Evolutionary conservation across 306 rosid species (phyloP), one percentile per base, ranked within the genome.

Genomic region (Alnus glutinosa): DNA sequence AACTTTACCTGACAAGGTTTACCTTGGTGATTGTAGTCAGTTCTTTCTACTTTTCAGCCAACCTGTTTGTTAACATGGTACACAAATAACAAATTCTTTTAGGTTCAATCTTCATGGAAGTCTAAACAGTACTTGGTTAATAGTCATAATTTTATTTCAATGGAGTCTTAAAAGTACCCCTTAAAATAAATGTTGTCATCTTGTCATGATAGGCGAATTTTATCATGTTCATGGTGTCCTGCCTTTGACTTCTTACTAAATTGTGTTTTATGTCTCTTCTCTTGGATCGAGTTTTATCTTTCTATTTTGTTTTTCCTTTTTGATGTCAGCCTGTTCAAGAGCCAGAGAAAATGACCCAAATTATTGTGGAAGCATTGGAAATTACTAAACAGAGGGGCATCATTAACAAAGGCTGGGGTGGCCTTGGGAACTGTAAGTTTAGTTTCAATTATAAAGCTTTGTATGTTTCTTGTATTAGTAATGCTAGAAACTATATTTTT

Each of bases 341-440:
- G 75, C 99, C 99, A 54, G 87, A 82, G 83, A 93, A 87, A 83
- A 96, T 96, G 98, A 93, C 99, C 79, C 80, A 96, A 85, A 89
- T 86, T 79, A 96, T 96, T 80, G 99, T 96, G 67, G 89, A 90
- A 67, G 98, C 99, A 70, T 85, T 96, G 83, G 96, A 89, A 81
- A 87, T 14, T 58, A 93, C 99, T 15, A 94, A 94, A 80, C 99
- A 93, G 82, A 88, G 99, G 83, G 99, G 99, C 70, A 96, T 96
- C 84, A 93, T 96, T 81, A 96, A 90, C 87, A 93, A 91, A 90
- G 99, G 99, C 83, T 96, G 99, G 99, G 99, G 99, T 77, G 99
- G 99, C 80, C 98, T 96, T 72, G 99, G 99, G 54, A 75, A 87
- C 75, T 90, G 99, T 96, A 87, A 88, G 96, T 85, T 75, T 64